Percentiles rank a stretch among this genome's conserved stretches.
phyloP scores from a whole-genome alignment of 2,329 filamentous ascomycete genomes.

The Trichoderma koningiopsis region DNA sequence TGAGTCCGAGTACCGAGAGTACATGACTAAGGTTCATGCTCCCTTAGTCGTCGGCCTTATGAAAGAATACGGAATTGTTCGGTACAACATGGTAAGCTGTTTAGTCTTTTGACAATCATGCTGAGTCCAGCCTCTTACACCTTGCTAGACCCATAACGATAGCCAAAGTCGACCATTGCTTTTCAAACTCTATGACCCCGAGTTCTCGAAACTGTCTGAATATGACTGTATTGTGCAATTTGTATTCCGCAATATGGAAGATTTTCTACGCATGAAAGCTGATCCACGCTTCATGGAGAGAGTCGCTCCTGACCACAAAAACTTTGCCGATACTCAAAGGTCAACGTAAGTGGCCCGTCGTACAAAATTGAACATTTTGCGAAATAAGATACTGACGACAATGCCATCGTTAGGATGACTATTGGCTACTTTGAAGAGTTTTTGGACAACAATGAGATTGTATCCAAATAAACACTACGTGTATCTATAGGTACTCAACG shows the following conservation, averaged over 20 bases:
- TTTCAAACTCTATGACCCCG: constrained; percentile 20
- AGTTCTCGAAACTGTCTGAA: constrained; percentile 25
- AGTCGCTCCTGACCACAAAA: constrained; percentile 22
- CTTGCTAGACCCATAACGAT: constrained; percentile 22
- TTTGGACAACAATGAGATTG: constrained; percentile 15
- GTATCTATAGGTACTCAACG: too few species aligned
- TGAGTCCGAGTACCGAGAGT: constrained; percentile 20
- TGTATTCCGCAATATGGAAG: constrained; percentile 19
- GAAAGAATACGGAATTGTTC: constrained; percentile 24
- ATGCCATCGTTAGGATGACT: constrained; percentile 12
- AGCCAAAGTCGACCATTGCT: constrained; percentile 21
- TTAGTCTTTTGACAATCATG: background rate
- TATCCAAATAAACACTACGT: background rate
- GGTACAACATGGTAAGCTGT: constrained; percentile 23
- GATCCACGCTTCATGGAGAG: constrained; percentile 24
- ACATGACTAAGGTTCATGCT: constrained; percentile 26
- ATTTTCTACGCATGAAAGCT: constrained; percentile 24
- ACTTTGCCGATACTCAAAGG: constrained; percentile 25
- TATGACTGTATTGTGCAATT: constrained; percentile 27
- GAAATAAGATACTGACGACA: background rate
- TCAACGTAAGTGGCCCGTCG: constrained; percentile 16
- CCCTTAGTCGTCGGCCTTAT: constrained; percentile 20
- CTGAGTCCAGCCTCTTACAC: background rate
- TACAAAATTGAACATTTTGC: background rate
- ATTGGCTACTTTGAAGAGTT: constrained; percentile 26